Evolutionary conservation across 129 eudicot genomes (phyloP).

Genomic region (Solidago caesia): DNA sequence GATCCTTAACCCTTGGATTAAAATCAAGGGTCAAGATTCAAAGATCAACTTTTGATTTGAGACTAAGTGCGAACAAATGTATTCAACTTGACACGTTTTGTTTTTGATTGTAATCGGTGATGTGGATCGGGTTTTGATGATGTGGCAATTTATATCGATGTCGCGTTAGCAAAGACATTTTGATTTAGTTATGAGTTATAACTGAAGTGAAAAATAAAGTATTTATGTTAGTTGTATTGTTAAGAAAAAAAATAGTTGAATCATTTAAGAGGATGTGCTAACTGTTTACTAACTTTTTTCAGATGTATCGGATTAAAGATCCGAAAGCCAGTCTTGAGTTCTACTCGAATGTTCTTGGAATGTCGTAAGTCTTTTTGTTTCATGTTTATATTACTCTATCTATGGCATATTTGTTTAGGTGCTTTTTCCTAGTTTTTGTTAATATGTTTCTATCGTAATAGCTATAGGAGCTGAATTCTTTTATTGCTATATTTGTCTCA

Average conservation of each 20-base stretch:
- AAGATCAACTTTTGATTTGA: too few relatives aligned
- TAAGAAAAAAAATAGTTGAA: not conserved
- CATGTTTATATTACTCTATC: conserved; percentile 7
- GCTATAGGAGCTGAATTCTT: not conserved
- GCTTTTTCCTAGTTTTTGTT: not conserved
- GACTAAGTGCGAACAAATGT: too few relatives aligned
- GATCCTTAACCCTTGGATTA: too few relatives aligned
- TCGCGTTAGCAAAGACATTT: too few relatives aligned
- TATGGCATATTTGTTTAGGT: not conserved
- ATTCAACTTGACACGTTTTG: too few relatives aligned
- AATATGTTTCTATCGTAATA: not conserved
- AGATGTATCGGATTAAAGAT: conserved; percentile 96
- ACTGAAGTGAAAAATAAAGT: not conserved
- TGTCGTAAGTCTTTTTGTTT: conserved; percentile 75
- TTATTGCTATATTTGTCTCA: conserved; percentile 1
- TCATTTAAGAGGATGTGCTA: conserved; percentile 3
- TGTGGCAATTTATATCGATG: too few relatives aligned
- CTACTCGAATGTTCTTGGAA: conserved; percentile 82
- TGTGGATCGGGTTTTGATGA: too few relatives aligned
- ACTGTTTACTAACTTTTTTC: conserved; percentile 26
- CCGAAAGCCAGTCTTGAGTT: conserved; percentile 85
- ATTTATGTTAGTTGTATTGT: not conserved
- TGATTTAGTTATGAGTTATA: too few relatives aligned
- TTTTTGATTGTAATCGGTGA: too few relatives aligned
- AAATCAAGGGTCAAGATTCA: too few relatives aligned